Percentiles rank a stretch among this genome's conserved stretches.
phyloP scores from a whole-genome alignment of 306 rosid genomes.

The Hippophae gyantsensis region DNA sequence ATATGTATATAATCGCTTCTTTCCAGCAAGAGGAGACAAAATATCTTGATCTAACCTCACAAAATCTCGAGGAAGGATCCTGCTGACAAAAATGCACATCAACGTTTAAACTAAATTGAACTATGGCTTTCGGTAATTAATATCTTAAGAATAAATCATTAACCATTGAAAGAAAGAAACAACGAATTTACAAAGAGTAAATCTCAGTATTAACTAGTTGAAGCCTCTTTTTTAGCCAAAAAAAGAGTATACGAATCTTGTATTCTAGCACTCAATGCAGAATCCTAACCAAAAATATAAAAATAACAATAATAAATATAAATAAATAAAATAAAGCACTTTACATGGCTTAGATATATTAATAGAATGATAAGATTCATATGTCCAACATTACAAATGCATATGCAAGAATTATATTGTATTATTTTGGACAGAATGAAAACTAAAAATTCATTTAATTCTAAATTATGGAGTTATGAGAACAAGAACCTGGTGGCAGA shows the following conservation, averaged over 20 bases:
- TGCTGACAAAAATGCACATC: slow-evolving; percentile 24
- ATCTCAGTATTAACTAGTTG: too few relatives aligned
- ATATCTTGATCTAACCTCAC: slow-evolving; percentile 98
- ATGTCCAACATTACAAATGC: neutral
- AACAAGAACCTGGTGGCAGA: slow-evolving; percentile 58
- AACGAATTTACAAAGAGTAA: too few relatives aligned
- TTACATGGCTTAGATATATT: too few relatives aligned
- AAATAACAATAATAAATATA: too few relatives aligned
- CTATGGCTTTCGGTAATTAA: slow-evolving; percentile 7
- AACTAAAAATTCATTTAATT: neutral
- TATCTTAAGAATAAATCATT: neutral
- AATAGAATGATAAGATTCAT: neutral
- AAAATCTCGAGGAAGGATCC: slow-evolving; percentile 67
- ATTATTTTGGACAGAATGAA: neutral
- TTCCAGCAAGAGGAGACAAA: slow-evolving; percentile 94
- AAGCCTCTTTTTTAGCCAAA: too few relatives aligned
- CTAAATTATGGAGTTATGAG: slow-evolving; percentile 5
- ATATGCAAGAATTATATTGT: neutral
- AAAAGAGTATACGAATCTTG: too few relatives aligned
- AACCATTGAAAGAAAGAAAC: neutral
- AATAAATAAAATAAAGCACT: too few relatives aligned
- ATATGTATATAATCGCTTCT: slow-evolving; percentile 73
- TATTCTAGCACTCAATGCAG: too few relatives aligned
- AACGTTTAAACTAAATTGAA: slow-evolving; percentile 6
- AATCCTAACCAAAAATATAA: too few relatives aligned